A percentile compares a stretch with the other conserved stretches of the same genome.
phyloP scores from a whole-genome alignment of 2,329 filamentous ascomycete species.

The Hortaea werneckii region DNA sequence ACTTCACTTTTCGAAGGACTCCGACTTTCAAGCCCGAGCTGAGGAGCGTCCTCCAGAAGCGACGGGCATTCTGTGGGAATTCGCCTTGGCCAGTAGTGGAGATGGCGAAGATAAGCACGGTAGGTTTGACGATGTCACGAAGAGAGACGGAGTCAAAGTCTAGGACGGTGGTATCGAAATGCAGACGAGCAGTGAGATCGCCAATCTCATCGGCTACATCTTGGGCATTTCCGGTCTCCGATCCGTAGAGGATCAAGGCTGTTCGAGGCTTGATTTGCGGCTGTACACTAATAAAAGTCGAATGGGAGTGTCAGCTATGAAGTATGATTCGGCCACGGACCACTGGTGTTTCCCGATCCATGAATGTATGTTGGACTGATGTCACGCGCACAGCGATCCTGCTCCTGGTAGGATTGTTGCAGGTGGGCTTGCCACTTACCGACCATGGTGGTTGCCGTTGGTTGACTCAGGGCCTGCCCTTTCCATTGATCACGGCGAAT shows the following conservation, averaged over 20 bases:
- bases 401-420: not conserved
- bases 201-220: conserved; percentile 82
- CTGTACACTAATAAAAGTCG: not conserved
- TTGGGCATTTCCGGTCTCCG: conserved; percentile 89
- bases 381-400: no score
- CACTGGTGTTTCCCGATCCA: no score
- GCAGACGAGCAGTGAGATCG: conserved; percentile 62
- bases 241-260: conserved; percentile 75
- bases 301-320: not conserved
- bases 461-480: conserved; percentile 9
- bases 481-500: conserved; percentile 15
- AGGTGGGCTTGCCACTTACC: conserved; percentile 1
- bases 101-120: conserved; percentile 65
- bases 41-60: conserved; percentile 77
- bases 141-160: conserved; percentile 69
- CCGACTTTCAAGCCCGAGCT: conserved; percentile 64
- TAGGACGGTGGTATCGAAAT: conserved; percentile 63
- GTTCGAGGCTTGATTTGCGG: conserved; percentile 28
- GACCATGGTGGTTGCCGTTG: not conserved
- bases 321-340: not conserved
- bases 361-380: no score
- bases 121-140: conserved; percentile 35
- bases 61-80: conserved; percentile 69
- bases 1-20: conserved; percentile 58
- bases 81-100: conserved; percentile 95